Evolutionary conservation across 73 alveolate species (phyloP).

Genomic region (Effrenium voratum): DNA sequence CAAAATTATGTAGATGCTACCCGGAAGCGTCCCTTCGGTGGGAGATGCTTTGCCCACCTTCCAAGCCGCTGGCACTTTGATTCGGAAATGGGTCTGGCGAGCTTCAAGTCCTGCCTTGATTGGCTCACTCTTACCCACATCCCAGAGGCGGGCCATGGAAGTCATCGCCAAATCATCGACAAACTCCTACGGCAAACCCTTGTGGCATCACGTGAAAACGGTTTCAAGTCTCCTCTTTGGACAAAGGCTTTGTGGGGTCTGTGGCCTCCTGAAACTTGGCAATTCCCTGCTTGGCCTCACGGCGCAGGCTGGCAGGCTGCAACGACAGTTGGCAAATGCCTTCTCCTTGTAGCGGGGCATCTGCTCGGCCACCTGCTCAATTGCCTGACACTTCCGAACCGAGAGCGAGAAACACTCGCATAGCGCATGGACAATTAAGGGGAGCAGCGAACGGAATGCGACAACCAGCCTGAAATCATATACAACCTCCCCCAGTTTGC

Average conservation of each 20-base stretch:
- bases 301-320: not conserved
- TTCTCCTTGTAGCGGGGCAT: not conserved
- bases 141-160: slow-evolving; percentile 92
- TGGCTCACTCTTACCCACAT: slow-evolving; percentile 92
- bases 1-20: slow-evolving; percentile 66
- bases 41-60: slow-evolving; percentile 90
- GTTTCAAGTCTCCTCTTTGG: slow-evolving; percentile 22
- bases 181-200: slow-evolving; percentile 8
- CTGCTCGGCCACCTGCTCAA: slow-evolving; percentile 27
- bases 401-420: not conserved
- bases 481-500: too few relatives aligned
- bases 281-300: slow-evolving; percentile 64
- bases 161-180: slow-evolving; percentile 93
- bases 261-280: slow-evolving; percentile 82
- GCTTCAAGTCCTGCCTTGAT: slow-evolving; percentile 19
- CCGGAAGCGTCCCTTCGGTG: slow-evolving; percentile 80
- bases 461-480: too few relatives aligned
- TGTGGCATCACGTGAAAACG: not conserved
- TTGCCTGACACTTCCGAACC: not conserved
- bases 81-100: not conserved
- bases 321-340: not conserved
- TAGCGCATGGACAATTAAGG: not conserved
- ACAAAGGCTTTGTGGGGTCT: slow-evolving; percentile 75
- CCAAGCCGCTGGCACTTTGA: not conserved
- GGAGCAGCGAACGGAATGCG: too few relatives aligned